Percentiles rank a stretch among this genome's conserved stretches.
phyloP scores from a whole-genome alignment of 345 rosid genomes.

The Lagerstroemia speciosa region DNA sequence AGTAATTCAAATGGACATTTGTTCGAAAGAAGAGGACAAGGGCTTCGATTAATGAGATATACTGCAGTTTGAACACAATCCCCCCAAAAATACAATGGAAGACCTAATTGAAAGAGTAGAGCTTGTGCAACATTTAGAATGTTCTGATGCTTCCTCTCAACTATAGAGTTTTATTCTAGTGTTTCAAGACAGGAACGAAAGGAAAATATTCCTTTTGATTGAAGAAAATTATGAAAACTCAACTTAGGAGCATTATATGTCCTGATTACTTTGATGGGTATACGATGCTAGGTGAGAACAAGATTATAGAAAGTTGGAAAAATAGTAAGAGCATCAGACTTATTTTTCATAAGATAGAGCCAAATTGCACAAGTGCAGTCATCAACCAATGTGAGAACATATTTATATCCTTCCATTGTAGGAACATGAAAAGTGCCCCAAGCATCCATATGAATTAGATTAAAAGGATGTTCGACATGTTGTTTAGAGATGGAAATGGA shows the following conservation, averaged over 20 bases:
- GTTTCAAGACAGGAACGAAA: not conserved
- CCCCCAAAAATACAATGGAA: conserved; percentile 1
- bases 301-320: not conserved
- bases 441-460: conserved; percentile 1
- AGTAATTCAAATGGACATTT: not conserved
- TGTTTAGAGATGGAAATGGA: not conserved
- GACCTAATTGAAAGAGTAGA: not conserved
- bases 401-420: not conserved
- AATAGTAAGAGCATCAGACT: not conserved
- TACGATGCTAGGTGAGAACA: not conserved
- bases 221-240: not conserved
- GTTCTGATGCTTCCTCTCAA: conserved; percentile 9
- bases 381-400: not conserved
- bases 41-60: not conserved
- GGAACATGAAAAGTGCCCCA: not conserved
- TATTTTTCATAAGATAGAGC: not conserved
- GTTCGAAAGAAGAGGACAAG: not conserved
- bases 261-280: not conserved
- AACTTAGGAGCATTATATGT: not conserved
- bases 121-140: conserved; percentile 3
- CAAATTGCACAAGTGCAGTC: not conserved
- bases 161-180: conserved; percentile 6
- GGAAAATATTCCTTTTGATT: not conserved
- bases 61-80: not conserved
- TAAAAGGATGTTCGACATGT: not conserved